Evolutionary conservation across 1,139 yeast species (phyloP), one percentile per base, ranked within the genome.

Genomic region (Diutina rugosa): DNA sequence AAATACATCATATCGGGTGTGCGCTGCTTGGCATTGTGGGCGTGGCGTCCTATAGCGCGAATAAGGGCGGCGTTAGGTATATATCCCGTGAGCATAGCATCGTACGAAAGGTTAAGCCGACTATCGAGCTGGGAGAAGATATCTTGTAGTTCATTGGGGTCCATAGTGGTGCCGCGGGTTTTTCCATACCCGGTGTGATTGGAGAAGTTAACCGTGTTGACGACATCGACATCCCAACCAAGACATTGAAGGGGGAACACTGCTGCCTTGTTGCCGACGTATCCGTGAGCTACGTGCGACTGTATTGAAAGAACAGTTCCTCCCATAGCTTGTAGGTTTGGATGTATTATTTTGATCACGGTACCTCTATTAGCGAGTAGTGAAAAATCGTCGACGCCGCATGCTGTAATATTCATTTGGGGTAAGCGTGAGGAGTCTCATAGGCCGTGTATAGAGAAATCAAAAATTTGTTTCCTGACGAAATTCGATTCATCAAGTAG

Each of bases 231-330:
- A 63, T 90, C 88, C 95, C 96, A 90, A 3, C 93, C 93, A 10
- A 76, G 70, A 57, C 76, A 77, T 64, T 89, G 96, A 12, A 89
- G 69, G 0, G 96, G 95, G 67, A 89, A 87, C 0, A 89, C 82
- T 1, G 89, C 84, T 1, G 95, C 90, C 58, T 85, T 77, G 65
- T 86, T 87, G 1, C 96, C 96, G 16, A 87, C 95, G 64, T 87
- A 87, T 3, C 97, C 96, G 64, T 89, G 96, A 3, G 82, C 87
- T 2, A 89, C 96, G 67, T 88, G 95, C 7, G 93, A 85, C 67
- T 86, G 91, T 6, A 88, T 77, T 2, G 88, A 61, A 35, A 69
- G 60, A 28, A 45, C 51, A 32, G 46, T 16, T 4, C 51, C 38
- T 12, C n/a, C 41, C 41, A 35, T 35, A 12, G 12, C 14, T 16